These are phyloP conservation scores for Fusarium dlaminii DNA, from an alignment of 2,329 filamentous ascomycete genomes.

Conservation along the genomic window DNA sequence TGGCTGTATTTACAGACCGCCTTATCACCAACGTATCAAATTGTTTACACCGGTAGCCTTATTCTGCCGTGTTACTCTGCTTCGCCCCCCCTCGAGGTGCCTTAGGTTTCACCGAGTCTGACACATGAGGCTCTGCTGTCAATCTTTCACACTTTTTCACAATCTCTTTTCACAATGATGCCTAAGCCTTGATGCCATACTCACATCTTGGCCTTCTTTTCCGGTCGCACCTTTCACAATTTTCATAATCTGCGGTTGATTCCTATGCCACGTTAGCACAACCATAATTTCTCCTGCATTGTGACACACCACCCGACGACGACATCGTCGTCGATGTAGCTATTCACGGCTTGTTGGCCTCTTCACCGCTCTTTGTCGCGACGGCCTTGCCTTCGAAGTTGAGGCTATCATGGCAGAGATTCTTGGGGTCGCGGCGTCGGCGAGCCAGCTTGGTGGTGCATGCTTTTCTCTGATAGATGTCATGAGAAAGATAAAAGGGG, in stretches of 20 bases:
- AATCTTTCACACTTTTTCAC: neutral
- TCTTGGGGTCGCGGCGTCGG: slow-evolving; percentile 34
- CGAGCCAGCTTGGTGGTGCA: slow-evolving; percentile 18
- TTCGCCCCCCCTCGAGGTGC: slow-evolving; percentile 1
- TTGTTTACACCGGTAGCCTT: neutral
- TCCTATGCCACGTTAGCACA: slow-evolving; percentile 28
- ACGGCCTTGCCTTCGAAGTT: neutral
- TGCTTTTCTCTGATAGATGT: slow-evolving; percentile 31
- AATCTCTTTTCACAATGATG: neutral
- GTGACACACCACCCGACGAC: neutral
- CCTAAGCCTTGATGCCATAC: neutral
- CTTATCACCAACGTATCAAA: neutral
- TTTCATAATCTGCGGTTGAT: neutral
- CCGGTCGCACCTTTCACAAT: neutral
- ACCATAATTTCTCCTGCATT: slow-evolving; percentile 16
- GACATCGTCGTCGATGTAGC: neutral
- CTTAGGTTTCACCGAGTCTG: neutral
- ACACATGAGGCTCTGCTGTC: slow-evolving; percentile 27
- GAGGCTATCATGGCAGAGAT: slow-evolving; percentile 37
- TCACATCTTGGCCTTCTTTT: neutral
- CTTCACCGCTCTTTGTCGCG: slow-evolving; percentile 17
- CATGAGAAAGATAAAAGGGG: slow-evolving; percentile 39
- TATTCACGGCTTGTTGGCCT: neutral
- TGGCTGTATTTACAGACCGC: neutral
- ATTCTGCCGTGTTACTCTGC: neutral